phyloP scores from a whole-genome alignment of 2,329 filamentous ascomycete species.

The Botryotinia globosa region DNA sequence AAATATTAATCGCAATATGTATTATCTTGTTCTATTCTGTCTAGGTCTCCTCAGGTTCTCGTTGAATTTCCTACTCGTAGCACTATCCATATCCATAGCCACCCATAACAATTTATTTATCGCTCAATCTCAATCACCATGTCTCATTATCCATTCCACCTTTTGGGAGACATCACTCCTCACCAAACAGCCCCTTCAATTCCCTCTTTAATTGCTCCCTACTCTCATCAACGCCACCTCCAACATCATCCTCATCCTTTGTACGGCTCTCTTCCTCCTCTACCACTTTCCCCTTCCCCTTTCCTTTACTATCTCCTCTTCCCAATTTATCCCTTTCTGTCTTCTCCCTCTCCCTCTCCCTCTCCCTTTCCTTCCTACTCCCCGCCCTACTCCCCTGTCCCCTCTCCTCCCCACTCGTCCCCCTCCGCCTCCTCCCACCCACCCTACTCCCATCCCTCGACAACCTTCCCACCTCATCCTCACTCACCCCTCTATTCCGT shows the following conservation, averaged over 20 bases:
- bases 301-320: background rate
- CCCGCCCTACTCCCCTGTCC: background rate
- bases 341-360: background rate
- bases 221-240: slow-evolving; percentile 18
- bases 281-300: background rate
- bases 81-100: background rate
- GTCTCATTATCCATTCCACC: background rate
- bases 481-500: background rate
- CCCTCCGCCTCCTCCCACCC: no score
- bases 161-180: slow-evolving; percentile 16
- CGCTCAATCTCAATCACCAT: background rate
- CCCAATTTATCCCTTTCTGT: background rate
- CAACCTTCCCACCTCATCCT: background rate
- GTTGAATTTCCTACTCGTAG: background rate
- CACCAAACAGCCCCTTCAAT: slow-evolving; percentile 29
- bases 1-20: background rate
- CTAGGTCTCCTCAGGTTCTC: background rate
- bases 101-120: background rate
- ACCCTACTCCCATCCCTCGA: slow-evolving; percentile 7
- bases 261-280: background rate
- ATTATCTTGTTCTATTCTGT: background rate
- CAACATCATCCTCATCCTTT: slow-evolving; percentile 12
- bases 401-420: background rate
- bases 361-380: background rate
- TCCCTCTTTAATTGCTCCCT: slow-evolving; percentile 30